These are phyloP conservation scores for Aspergillus diversus DNA, from an alignment of 495 filamentous ascomycete species.

Conservation along the genomic window DNA sequence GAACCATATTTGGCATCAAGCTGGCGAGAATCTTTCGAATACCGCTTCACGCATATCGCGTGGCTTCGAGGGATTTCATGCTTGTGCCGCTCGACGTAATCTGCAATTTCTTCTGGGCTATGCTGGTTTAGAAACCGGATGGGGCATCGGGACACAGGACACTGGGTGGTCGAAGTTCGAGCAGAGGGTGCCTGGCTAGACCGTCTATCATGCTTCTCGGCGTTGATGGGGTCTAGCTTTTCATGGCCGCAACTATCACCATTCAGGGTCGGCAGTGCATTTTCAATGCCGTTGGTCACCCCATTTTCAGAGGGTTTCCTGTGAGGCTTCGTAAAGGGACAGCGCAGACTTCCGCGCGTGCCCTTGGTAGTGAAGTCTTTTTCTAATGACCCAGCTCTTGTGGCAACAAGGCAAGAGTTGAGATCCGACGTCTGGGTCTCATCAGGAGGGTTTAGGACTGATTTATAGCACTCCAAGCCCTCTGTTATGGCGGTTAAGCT, in stretches of 20 bases:
- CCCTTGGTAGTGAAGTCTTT: slow-evolving; percentile 52
- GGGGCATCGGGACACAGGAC: slow-evolving; percentile 84
- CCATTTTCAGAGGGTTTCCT: slow-evolving; percentile 34
- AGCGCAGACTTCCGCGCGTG: slow-evolving; percentile 46
- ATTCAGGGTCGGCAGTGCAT: slow-evolving; percentile 34
- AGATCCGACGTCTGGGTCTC: slow-evolving; percentile 15
- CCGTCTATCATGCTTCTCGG: slow-evolving; percentile 44
- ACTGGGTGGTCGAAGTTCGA: slow-evolving; percentile 60
- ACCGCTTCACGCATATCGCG: slow-evolving; percentile 84
- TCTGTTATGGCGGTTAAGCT: slow-evolving; percentile 42
- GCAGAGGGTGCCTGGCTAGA: slow-evolving; percentile 43
- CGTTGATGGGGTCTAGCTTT: slow-evolving; percentile 50
- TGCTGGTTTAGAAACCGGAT: slow-evolving; percentile 89
- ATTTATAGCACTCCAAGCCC: slow-evolving; percentile 46
- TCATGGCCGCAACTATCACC: slow-evolving; percentile 41
- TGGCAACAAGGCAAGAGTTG: slow-evolving; percentile 45
- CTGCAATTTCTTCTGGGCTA: slow-evolving; percentile 85
- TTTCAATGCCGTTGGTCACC: slow-evolving; percentile 27
- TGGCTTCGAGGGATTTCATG: slow-evolving; percentile 90
- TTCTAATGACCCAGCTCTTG: slow-evolving; percentile 44
- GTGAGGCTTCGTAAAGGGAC: slow-evolving; percentile 49
- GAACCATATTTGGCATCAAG: slow-evolving; percentile 91
- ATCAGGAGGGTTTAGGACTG: slow-evolving; percentile 38
- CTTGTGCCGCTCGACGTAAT: slow-evolving; percentile 89
- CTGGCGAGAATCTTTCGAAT: slow-evolving; percentile 79